These are phyloP conservation scores for Aurantiochytrium sp. DNA, from an alignment of 108 stramenopile species.

Conservation along the genomic window DNA sequence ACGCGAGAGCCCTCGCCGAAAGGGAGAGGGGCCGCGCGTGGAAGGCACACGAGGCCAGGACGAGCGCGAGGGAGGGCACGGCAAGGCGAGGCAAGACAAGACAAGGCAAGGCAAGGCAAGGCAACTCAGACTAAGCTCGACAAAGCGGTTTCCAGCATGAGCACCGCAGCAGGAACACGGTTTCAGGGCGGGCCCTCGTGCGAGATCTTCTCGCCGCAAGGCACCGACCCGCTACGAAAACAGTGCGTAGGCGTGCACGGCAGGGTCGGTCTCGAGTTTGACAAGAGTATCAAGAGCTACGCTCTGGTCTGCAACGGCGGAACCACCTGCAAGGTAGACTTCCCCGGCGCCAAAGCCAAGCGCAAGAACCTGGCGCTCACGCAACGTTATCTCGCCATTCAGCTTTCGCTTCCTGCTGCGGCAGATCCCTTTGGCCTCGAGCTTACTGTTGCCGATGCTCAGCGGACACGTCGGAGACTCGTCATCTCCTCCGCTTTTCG, in stretches of 20 bases:
- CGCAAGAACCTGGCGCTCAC: background rate
- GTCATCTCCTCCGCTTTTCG: background rate
- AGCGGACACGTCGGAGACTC: background rate
- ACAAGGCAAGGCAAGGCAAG: no score
- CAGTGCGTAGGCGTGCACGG: background rate
- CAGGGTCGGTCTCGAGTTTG: background rate
- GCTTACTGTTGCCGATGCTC: background rate
- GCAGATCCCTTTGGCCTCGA: background rate
- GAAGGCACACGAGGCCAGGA: no score
- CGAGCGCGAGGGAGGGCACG: no score
- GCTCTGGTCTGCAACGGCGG: constrained; percentile 9
- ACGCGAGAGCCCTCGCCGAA: no score
- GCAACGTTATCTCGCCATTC: background rate
- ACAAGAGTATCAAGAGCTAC: background rate
- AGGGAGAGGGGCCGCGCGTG: no score
- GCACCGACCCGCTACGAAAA: background rate
- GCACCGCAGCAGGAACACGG: background rate
- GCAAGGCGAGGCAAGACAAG: no score
- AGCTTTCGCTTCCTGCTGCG: background rate
- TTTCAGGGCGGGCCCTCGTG: background rate
- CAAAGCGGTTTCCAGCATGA: background rate
- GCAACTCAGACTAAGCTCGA: no score
- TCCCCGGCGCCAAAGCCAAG: background rate
- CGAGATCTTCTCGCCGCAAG: constrained; percentile 1
- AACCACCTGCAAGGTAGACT: background rate